Percentiles rank a stretch among this genome's conserved stretches.
These are phyloP conservation scores for Massarina eburnea DNA, from an alignment of 2,329 filamentous ascomycete species.

Conservation along the genomic window DNA sequence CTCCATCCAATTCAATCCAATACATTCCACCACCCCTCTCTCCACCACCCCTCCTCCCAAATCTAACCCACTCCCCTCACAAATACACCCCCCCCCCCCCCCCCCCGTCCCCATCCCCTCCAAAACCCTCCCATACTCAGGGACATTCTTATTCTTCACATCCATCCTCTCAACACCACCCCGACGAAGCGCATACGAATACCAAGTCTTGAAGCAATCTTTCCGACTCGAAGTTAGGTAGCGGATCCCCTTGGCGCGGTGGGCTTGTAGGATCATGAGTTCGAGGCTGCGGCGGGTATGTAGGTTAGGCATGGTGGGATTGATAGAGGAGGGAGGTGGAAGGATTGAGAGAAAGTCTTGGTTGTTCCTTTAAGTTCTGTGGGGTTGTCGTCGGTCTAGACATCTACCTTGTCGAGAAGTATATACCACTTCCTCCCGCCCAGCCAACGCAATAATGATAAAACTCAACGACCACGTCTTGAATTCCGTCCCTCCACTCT, in stretches of 20 bases:
- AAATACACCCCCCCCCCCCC: constrained; percentile 36
- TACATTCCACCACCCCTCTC: too few species aligned
- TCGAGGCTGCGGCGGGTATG: constrained; percentile 29
- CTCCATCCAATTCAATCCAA: too few species aligned
- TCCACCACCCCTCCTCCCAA: too few species aligned
- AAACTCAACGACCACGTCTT: too few species aligned
- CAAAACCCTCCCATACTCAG: constrained; percentile 28
- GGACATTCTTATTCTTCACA: constrained; percentile 17
- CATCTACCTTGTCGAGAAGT: too few species aligned
- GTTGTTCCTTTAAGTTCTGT: neutral
- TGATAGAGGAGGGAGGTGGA: neutral
- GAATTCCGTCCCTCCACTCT: too few species aligned
- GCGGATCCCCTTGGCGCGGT: constrained; percentile 38
- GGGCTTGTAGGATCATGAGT: constrained; percentile 35
- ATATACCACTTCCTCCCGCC: too few species aligned
- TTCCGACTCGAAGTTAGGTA: constrained; percentile 34
- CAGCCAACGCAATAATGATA: too few species aligned
- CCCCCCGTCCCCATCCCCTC: constrained; percentile 24
- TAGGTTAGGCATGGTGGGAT: neutral
- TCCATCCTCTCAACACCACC: constrained; percentile 24
- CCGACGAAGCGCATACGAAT: constrained; percentile 34
- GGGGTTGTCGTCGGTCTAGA: neutral
- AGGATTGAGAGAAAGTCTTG: neutral
- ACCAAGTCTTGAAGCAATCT: constrained; percentile 42
- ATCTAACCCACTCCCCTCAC: constrained; percentile 9